Evolutionary conservation across 768 basidiomycete genomes (phyloP).

Genomic region (Suillus ampliporus): DNA sequence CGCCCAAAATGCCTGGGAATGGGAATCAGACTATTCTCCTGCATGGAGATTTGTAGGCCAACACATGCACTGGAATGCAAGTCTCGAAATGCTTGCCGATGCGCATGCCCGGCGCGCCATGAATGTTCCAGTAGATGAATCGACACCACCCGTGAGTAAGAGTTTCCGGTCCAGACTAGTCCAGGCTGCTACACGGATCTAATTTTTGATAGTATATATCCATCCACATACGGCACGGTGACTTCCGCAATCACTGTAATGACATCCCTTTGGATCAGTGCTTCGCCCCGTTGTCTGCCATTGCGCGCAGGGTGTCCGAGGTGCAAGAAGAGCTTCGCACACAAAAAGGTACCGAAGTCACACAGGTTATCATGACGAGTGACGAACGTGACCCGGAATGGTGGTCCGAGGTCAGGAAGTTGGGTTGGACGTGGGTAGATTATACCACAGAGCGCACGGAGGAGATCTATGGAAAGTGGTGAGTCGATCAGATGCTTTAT

Average conservation of each 20-base stretch:
- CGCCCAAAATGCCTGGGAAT: constrained; percentile 58
- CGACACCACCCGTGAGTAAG: constrained; percentile 52
- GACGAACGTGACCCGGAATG: constrained; percentile 62
- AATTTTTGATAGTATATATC: constrained; percentile 52
- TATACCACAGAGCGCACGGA: constrained; percentile 49
- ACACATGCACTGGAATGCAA: constrained; percentile 54
- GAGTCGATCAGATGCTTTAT: constrained; percentile 20
- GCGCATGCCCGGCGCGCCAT: constrained; percentile 52
- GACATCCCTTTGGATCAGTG: constrained; percentile 49
- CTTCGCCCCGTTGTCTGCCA: constrained; percentile 58
- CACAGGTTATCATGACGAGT: constrained; percentile 66
- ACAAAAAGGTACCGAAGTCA: constrained; percentile 50
- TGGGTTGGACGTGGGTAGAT: constrained; percentile 60
- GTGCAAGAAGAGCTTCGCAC: constrained; percentile 53
- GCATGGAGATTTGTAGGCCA: constrained; percentile 62
- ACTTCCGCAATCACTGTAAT: constrained; percentile 56
- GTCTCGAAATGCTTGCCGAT: constrained; percentile 48
- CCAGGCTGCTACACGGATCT: not conserved
- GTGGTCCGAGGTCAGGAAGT: constrained; percentile 56
- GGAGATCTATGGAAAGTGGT: constrained; percentile 57
- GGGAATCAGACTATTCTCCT: constrained; percentile 60
- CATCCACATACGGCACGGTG: constrained; percentile 61
- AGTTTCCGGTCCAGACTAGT: not conserved
- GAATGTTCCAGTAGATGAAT: constrained; percentile 39
- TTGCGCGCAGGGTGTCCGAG: constrained; percentile 60